Conservation (phyloP, 2,329 filamentous ascomycete genomes). For the Ambrosiella cleistominuta region DNA sequence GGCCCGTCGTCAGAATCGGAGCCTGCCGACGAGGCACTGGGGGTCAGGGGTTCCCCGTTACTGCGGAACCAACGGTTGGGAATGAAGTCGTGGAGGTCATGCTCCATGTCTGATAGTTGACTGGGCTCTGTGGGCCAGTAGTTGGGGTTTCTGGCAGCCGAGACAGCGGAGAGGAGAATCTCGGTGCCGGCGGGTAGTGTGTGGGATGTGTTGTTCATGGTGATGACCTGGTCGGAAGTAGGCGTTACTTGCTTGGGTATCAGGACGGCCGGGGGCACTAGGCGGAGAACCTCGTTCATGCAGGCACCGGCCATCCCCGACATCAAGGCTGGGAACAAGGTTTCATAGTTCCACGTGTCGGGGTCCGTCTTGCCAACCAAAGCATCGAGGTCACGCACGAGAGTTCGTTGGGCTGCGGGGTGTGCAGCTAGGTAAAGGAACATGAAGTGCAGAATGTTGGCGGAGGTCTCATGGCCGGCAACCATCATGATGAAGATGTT, state of each 20-base stretch:
- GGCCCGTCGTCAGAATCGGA: slow-evolving; percentile 29
- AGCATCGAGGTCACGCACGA: slow-evolving; percentile 53
- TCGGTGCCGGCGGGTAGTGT: slow-evolving; percentile 38
- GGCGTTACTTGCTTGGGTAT: slow-evolving; percentile 49
- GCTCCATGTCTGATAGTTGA: slow-evolving; percentile 23
- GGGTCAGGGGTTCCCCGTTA: slow-evolving; percentile 7
- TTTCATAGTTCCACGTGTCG: slow-evolving; percentile 53
- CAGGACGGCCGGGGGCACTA: slow-evolving; percentile 52
- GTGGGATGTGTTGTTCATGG: slow-evolving; percentile 38
- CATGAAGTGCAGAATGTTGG: slow-evolving; percentile 56
- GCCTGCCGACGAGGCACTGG: slow-evolving; percentile 18
- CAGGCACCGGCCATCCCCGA: slow-evolving; percentile 54
- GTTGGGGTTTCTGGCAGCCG: slow-evolving; percentile 48
- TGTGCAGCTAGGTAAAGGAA: slow-evolving; percentile 50
- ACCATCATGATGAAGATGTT: slow-evolving; percentile 54
- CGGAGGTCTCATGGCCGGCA: slow-evolving; percentile 67
- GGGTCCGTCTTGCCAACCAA: slow-evolving; percentile 39
- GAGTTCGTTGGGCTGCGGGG: slow-evolving; percentile 40
- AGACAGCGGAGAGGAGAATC: slow-evolving; percentile 38
- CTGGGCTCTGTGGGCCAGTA: slow-evolving; percentile 46
- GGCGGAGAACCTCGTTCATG: slow-evolving; percentile 59
- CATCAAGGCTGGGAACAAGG: slow-evolving; percentile 45
- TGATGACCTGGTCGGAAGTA: slow-evolving; percentile 36
- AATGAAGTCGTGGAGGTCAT: slow-evolving; percentile 50
- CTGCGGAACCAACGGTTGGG: slow-evolving; percentile 54